phyloP scores from a whole-genome alignment of 768 basidiomycete genomes.

The Russula earlei region DNA sequence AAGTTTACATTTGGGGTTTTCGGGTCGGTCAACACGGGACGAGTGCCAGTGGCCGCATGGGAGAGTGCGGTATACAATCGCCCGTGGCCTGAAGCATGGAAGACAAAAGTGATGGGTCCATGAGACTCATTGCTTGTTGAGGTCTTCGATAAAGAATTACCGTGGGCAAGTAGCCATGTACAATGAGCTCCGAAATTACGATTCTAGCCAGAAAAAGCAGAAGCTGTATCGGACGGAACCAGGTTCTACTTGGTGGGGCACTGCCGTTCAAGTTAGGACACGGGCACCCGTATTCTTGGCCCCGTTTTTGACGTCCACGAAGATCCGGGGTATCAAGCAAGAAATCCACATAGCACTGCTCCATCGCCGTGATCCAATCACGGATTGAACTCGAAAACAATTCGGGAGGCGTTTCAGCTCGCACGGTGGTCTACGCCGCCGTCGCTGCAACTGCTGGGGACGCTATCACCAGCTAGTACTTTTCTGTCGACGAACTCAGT shows the following conservation, averaged over 20 bases:
- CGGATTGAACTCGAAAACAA: background rate
- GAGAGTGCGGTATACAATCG: background rate
- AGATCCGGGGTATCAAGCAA: background rate
- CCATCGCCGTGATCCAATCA: background rate
- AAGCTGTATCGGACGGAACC: background rate
- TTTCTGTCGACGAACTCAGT: background rate
- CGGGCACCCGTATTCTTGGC: too few relatives aligned
- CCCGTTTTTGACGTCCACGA: background rate
- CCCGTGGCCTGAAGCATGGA: constrained; percentile 2
- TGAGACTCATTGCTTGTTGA: background rate
- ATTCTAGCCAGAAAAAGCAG: background rate
- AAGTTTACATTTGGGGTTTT: background rate
- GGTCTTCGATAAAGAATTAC: background rate
- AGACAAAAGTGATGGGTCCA: background rate
- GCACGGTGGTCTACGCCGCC: background rate
- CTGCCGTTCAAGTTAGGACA: background rate
- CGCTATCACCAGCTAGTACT: background rate
- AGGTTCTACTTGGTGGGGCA: background rate
- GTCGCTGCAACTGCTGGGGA: background rate
- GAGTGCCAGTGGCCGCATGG: background rate
- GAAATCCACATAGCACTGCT: background rate
- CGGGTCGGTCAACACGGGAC: background rate
- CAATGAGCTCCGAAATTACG: background rate
- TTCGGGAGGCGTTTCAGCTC: background rate
- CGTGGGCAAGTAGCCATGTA: background rate